These are phyloP conservation scores for Globisporangium cylindrosporum DNA, from an alignment of 352 stramenopile species.

Conservation along the genomic window DNA sequence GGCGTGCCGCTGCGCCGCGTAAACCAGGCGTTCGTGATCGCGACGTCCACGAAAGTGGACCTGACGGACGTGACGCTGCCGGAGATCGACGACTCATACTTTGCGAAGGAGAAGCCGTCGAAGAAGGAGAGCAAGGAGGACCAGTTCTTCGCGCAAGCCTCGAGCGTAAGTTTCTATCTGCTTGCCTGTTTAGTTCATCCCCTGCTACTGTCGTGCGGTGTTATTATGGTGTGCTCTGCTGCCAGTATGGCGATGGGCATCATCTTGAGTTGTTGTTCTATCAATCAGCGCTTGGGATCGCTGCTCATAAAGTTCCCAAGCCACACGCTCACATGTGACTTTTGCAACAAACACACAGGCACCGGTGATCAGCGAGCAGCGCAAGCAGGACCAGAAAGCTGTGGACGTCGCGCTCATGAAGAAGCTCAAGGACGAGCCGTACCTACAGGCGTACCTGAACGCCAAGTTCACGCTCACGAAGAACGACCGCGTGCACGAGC, in stretches of 20 bases:
- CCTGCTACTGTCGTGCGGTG: neutral
- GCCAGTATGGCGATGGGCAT: neutral
- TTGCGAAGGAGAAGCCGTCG: constrained; percentile 89
- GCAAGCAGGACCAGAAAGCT: constrained; percentile 98
- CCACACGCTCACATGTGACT: constrained; percentile 20
- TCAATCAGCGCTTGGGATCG: constrained; percentile 89
- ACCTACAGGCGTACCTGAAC: constrained; percentile 98
- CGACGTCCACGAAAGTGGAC: constrained; percentile 97
- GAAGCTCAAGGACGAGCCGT: constrained; percentile 82
- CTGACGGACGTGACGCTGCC: constrained; percentile 91
- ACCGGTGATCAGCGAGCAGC: constrained; percentile 94
- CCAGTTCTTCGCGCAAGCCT: constrained; percentile 96
- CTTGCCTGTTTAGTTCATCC: neutral
- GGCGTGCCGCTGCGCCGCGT: constrained; percentile 97
- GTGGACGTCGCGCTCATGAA: constrained; percentile 93
- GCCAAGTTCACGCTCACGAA: constrained; percentile 98
- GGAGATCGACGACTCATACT: constrained; percentile 96
- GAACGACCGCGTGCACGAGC: constrained; percentile 96
- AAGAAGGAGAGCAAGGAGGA: constrained; percentile 94
- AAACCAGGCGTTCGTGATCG: constrained; percentile 99
- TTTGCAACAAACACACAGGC: constrained; percentile 32
- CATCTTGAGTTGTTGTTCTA: neutral
- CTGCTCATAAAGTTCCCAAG: constrained; percentile 83
- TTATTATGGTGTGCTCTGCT: neutral
- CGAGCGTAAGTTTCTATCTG: constrained; percentile 47